Conservation (phyloP, 257 asterid species). For the Leptodermis oblonga region DNA sequence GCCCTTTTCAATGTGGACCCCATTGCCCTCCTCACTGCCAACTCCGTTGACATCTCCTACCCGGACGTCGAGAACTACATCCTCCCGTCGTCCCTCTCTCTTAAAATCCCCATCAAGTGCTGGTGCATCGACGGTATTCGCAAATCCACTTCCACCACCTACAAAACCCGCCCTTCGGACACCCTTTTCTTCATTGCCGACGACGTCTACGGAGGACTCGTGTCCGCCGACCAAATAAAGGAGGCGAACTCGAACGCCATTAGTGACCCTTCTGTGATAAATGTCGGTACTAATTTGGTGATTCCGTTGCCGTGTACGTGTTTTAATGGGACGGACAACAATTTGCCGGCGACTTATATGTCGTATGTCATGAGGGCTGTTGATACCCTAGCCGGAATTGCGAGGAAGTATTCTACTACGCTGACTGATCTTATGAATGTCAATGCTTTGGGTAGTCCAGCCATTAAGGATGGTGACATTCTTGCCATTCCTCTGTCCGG, state of each 20-base stretch:
- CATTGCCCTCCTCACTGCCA: conserved; percentile 66
- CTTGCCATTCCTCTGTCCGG: conserved; percentile 88
- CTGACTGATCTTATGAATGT: conserved; percentile 83
- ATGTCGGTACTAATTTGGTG: conserved; percentile 53
- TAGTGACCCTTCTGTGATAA: conserved; percentile 62
- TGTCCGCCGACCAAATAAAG: conserved; percentile 79
- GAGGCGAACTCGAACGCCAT: conserved; percentile 64
- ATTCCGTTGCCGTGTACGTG: conserved; percentile 97
- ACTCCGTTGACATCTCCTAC: conserved; percentile 67
- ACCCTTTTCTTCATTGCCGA: conserved; percentile 57
- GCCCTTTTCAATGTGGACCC: conserved; percentile 85
- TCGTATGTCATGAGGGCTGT: conserved; percentile 64
- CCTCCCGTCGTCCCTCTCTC: conserved; percentile 73
- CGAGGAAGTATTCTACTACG: conserved; percentile 62
- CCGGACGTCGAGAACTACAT: conserved; percentile 95
- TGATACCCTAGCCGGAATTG: conserved; percentile 73
- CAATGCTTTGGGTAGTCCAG: conserved; percentile 60
- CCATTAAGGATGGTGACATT: conserved; percentile 75
- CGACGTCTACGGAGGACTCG: conserved; percentile 64
- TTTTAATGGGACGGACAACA: conserved; percentile 75
- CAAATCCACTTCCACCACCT: conserved; percentile 52
- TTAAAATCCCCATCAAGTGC: conserved; percentile 67
- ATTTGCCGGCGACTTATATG: conserved; percentile 78
- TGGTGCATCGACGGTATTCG: conserved; percentile 88
- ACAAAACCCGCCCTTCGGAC: conserved; percentile 83